Evolutionary conservation across 352 stramenopile genomes (phyloP).

Genomic region (Peronosclerospora sorghi): DNA sequence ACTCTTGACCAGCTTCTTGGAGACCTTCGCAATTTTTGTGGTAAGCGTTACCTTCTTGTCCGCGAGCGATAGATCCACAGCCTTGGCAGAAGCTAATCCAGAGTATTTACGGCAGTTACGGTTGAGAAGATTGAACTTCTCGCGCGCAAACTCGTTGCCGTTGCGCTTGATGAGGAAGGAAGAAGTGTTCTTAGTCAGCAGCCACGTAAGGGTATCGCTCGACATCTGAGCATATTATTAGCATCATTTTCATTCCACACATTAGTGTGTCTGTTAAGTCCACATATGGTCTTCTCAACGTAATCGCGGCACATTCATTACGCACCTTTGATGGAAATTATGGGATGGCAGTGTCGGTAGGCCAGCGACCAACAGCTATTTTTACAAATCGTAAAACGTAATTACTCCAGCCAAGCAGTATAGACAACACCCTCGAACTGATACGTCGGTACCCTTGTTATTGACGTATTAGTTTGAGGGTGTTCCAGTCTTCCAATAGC

Average conservation of each 20-base stretch:
- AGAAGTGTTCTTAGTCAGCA: conserved; percentile 93
- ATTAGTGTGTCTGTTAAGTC: background rate
- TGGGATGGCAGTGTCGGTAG: conserved; percentile 38
- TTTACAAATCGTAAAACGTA: conserved; percentile 5
- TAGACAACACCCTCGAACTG: conserved; percentile 5
- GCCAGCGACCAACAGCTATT: conserved; percentile 40
- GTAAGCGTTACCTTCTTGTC: conserved; percentile 83
- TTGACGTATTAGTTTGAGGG: too few species aligned
- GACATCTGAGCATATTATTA: conserved; percentile 49
- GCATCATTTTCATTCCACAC: conserved; percentile 1
- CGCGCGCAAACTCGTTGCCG: conserved; percentile 83
- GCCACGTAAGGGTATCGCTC: conserved; percentile 93
- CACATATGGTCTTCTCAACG: background rate
- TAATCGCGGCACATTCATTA: background rate
- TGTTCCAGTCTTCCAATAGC: too few species aligned
- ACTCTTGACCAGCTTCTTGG: conserved; percentile 58
- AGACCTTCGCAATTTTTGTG: conserved; percentile 71
- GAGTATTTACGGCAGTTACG: conserved; percentile 95
- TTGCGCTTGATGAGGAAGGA: conserved; percentile 93
- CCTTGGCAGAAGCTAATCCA: conserved; percentile 89
- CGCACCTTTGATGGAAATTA: conserved; percentile 80
- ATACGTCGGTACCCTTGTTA: too few species aligned
- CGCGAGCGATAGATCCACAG: conserved; percentile 82
- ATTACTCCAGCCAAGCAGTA: conserved; percentile 8
- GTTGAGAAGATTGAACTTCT: conserved; percentile 94